These are phyloP conservation scores for Phialocephala subalpina DNA, from an alignment of 2,329 filamentous ascomycete species.

Conservation along the genomic window DNA sequence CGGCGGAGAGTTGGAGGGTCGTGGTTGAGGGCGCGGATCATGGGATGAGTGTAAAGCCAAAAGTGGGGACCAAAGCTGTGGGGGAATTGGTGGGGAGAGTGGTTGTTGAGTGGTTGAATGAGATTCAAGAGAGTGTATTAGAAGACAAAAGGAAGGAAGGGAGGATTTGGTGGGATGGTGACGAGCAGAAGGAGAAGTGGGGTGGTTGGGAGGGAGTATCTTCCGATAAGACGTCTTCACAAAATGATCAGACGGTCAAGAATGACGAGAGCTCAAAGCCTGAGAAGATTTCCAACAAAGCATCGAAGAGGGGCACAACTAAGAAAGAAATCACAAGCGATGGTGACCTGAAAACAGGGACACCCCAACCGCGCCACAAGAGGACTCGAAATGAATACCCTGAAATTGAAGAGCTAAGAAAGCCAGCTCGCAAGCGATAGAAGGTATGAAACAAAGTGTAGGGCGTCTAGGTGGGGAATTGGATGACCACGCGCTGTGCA, in stretches of 20 bases:
- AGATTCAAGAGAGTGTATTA: neutral
- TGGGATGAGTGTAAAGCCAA: constrained; percentile 7
- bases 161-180: constrained; percentile 12
- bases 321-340: too few relatives aligned
- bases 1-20: constrained; percentile 1
- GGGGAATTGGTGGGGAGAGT: constrained; percentile 1
- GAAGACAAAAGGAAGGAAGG: neutral
- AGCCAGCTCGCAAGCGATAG: neutral
- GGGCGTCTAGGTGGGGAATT: too few relatives aligned
- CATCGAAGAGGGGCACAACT: too few relatives aligned
- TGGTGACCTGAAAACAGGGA: too few relatives aligned
- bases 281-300: neutral
- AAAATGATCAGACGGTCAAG: neutral
- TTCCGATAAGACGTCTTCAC: too few relatives aligned
- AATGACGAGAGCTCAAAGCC: neutral
- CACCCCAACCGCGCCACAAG: too few relatives aligned
- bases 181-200: neutral
- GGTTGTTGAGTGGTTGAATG: neutral
- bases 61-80: neutral
- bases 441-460: too few relatives aligned
- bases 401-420: neutral
- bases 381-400: neutral
- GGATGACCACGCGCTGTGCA: too few relatives aligned
- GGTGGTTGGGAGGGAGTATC: constrained; percentile 3
- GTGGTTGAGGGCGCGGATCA: constrained; percentile 7